Evolutionary conservation across 1,139 yeast genomes (phyloP).

Genomic region (Spathaspora sp.): DNA sequence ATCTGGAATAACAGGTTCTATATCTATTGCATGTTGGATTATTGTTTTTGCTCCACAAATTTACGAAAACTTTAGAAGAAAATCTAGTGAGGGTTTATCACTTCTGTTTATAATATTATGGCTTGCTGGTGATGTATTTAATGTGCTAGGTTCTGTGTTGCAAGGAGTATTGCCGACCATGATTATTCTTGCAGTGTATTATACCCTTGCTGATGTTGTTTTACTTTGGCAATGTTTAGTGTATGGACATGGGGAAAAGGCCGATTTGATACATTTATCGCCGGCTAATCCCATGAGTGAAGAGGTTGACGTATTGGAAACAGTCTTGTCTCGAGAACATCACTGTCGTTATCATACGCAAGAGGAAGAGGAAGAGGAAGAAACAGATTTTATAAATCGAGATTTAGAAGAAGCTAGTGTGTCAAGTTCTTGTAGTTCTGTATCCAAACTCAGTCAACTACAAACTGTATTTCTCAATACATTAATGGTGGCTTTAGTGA

Average conservation of each 20-base stretch:
- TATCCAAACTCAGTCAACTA: slow-evolving; percentile 17
- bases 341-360: slow-evolving; percentile 11
- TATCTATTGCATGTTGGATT: slow-evolving; percentile 96
- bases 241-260: slow-evolving; percentile 55
- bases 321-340: slow-evolving; percentile 46
- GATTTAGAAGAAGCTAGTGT: slow-evolving; percentile 4
- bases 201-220: slow-evolving; percentile 86
- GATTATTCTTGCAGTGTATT: slow-evolving; percentile 86
- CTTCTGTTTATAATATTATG: slow-evolving; percentile 79
- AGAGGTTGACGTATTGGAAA: slow-evolving; percentile 62
- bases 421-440: slow-evolving; percentile 5
- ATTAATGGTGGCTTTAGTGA: slow-evolving; percentile 66
- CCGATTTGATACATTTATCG: slow-evolving; percentile 75
- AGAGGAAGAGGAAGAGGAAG: slow-evolving; percentile 17
- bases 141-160: slow-evolving; percentile 81
- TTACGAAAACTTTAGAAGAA: slow-evolving; percentile 82
- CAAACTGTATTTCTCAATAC: slow-evolving; percentile 46
- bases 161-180: slow-evolving; percentile 92
- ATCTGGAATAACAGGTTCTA: slow-evolving; percentile 87
- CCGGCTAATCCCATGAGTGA: slow-evolving; percentile 88
- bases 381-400: slow-evolving; percentile 9
- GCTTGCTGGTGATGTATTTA: slow-evolving; percentile 88
- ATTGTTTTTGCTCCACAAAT: slow-evolving; percentile 97
- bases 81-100: slow-evolving; percentile 85
- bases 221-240: slow-evolving; percentile 77